These are phyloP conservation scores for Poterioochromonas sp. DNA, from an alignment of 352 stramenopile species.

Conservation along the genomic window DNA sequence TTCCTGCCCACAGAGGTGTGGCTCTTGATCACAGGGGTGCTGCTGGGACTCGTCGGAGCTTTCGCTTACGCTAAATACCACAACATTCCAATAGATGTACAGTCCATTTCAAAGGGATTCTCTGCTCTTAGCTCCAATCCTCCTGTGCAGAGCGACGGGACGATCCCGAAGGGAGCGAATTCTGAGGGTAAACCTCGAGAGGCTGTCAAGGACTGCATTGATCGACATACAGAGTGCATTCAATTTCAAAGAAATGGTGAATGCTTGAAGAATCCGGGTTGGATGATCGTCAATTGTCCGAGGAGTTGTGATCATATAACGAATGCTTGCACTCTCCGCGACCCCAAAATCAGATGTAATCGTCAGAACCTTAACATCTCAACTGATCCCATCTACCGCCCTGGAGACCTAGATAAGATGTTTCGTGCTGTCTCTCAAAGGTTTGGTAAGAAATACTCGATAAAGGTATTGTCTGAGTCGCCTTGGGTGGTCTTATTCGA, in stretches of 20 bases:
- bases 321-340: conserved; percentile 50
- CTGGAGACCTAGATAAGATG: conserved; percentile 52
- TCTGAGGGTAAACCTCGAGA: not conserved
- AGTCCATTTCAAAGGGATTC: no score
- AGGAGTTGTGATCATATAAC: conserved; percentile 49
- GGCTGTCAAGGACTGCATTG: not conserved
- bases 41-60: no score
- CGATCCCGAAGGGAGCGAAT: conserved; percentile 11
- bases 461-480: conserved; percentile 34
- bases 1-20: no score
- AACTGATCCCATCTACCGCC: not conserved
- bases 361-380: conserved; percentile 48
- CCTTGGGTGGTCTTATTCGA: conserved; percentile 57
- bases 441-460: conserved; percentile 36
- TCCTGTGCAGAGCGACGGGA: not conserved
- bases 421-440: conserved; percentile 48
- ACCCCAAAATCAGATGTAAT: conserved; percentile 51
- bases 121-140: no score
- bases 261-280: conserved; percentile 50
- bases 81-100: no score
- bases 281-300: conserved; percentile 63
- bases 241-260: conserved; percentile 26
- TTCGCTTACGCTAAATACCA: no score
- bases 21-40: no score
- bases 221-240: conserved; percentile 30